Evolutionary conservation across 257 asterid genomes (phyloP), one percentile per base, ranked within the genome.

Genomic region (Leptodermis oblonga): DNA sequence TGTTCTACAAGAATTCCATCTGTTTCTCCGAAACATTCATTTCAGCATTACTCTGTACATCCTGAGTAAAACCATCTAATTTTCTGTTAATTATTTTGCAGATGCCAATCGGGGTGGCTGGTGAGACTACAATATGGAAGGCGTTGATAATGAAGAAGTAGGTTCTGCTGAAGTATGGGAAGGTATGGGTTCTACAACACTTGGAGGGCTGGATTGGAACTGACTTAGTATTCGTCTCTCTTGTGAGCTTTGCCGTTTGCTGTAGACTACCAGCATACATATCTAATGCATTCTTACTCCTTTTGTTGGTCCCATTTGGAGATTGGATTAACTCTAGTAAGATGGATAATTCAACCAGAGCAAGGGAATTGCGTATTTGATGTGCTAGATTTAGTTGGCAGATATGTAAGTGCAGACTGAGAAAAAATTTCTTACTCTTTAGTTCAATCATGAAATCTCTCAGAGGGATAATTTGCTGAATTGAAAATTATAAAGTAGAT

Each of bases 101-200:
- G 98, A 90, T 81, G 86, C 86, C 69, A 88, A 87, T 74, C 96
- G 98, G 12, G 82, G 85, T 54, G 97, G 97, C 58, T 90, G 90
- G 96, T 90, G 98, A 97, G 91, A 83, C 59, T 83, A 77, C 73
- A 72, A 82, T 33, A 92, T 84, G 97, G 97, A 85, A 85, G 98
- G 97, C 36, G 86, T 92, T 23, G 98, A 88, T 77, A 83, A 83
- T 58, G 97, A 92, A 80, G 92, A 85, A 79, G 93, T 92, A 4
- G 98, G 98, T 0, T 84, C 81, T 83, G 80, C 41, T 41, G 89
- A 88, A 15, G 82, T 48, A 10, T 92, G 98, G 98, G 98, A 92
- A 69, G 96, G 95, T 53, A 73, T 85, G 73, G 95, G 96, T 23
- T 77, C 85, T 58, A 84, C 92, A 43, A 85, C 91, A 14, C 88